Evolutionary conservation across 495 filamentous ascomycete genomes (phyloP).

Genomic region (Antarctomyces pellizariae): DNA sequence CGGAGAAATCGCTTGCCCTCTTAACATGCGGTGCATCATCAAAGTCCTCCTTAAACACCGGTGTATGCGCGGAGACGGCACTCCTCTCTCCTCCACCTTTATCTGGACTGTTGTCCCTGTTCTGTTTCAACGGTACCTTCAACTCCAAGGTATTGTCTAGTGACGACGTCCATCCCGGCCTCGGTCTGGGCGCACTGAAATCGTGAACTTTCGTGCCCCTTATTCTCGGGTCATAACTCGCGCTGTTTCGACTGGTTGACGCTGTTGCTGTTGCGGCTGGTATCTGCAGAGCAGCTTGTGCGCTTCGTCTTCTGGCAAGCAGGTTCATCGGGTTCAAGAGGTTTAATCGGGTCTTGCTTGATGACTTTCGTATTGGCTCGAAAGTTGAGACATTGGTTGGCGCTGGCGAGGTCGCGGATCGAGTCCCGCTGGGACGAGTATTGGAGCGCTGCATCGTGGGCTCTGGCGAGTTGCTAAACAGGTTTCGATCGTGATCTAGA

Average conservation of each 20-base stretch:
- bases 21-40: slow-evolving; percentile 24
- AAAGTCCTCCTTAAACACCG: slow-evolving; percentile 45
- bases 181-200: slow-evolving; percentile 64
- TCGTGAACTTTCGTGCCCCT: slow-evolving; percentile 70
- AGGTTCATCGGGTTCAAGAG: slow-evolving; percentile 46
- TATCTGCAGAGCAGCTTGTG: slow-evolving; percentile 26
- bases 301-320: slow-evolving; percentile 32
- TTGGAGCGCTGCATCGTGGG: slow-evolving; percentile 8
- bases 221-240: slow-evolving; percentile 67
- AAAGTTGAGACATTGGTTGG: slow-evolving; percentile 5
- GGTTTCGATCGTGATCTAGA: too few species aligned
- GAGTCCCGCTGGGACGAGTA: slow-evolving; percentile 7
- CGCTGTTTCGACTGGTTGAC: slow-evolving; percentile 14
- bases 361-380: slow-evolving; percentile 7
- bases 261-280: slow-evolving; percentile 17
- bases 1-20: slow-evolving; percentile 18
- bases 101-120: slow-evolving; percentile 4
- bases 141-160: slow-evolving; percentile 3
- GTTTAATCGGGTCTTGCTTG: slow-evolving; percentile 35
- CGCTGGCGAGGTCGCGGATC: slow-evolving; percentile 4
- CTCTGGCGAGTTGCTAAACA: too few species aligned
- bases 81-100: slow-evolving; percentile 15
- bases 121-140: slow-evolving; percentile 7
- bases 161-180: slow-evolving; percentile 10
- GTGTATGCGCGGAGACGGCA: slow-evolving; percentile 28